Evolutionary conservation across 2,329 filamentous ascomycete species (phyloP), one percentile per base, ranked within the genome.

Genomic region (Trichoderma asperellum): DNA sequence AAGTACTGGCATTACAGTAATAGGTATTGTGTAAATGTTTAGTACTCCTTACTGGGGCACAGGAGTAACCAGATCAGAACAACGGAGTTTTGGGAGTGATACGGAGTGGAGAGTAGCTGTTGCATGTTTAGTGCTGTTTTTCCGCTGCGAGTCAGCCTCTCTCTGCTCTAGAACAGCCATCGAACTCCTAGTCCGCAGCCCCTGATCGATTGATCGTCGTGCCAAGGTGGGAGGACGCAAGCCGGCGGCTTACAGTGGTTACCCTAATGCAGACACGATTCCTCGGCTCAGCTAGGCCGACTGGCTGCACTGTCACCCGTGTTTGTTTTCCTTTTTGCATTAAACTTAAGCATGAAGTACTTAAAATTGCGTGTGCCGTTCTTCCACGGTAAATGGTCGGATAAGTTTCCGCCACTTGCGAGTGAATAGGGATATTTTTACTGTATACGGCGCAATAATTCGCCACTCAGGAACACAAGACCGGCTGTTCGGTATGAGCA

Each of bases 171-270:
- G 53, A 66, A 43, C 40, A 11, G 18, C 34, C 27, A 58, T 29
- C 27, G 18, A 34, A 49, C 27, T 24, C 18, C 7, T 29, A 10
- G 62, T 35, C 12, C 7, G 2, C n/a, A 43, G 40, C 6, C 52
- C 62, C 52, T 65, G 53, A 35, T n/a, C 53, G 43, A 43, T 43
- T 66, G 63, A 66, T 58, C 63, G 56, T 24, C 63, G 24, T 66
- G 29, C 63, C 29, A 58, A 49, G 24, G 24, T 47, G 62, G 27
- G 35, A 57, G 16, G 18, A 16, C 16, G 40, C 40, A 43, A 24
- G 24, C 27, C 34, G 52, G 18, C 52, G 56, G 24, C n/a, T 40
- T n/a, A 37, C 24, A 24, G 24, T 3, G 24, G 35, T 21, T 32
- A 18, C 43, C 35, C 6, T 32, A 37, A 47, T 7, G 52, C 18